Conservation (phyloP, 106 monocot species). For the Apostasia ramifera region DNA sequence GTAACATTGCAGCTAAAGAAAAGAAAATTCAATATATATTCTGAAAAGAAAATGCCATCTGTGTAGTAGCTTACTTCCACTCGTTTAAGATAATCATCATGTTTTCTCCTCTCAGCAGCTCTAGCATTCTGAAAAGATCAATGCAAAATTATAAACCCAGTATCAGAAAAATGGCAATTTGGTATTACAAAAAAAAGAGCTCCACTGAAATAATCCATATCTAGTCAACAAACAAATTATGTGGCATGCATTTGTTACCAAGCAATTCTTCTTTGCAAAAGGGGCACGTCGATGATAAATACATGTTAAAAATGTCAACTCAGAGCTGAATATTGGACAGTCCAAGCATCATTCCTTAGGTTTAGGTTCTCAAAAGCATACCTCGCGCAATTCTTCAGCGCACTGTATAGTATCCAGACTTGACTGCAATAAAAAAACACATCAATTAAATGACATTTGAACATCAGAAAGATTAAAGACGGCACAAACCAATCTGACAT, state of each 20-base stretch:
- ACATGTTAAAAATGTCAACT: no score
- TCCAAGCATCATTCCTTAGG: background rate
- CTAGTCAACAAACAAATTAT: background rate
- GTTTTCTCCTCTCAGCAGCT: constrained; percentile 49
- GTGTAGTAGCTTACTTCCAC: constrained; percentile 53
- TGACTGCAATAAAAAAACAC: constrained; percentile 33
- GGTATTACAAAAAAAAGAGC: background rate
- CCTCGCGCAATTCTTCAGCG: constrained; percentile 78
- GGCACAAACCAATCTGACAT: background rate
- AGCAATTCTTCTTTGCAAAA: no score
- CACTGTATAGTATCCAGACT: constrained; percentile 76
- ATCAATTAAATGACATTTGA: background rate
- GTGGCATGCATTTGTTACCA: background rate
- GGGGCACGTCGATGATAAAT: no score
- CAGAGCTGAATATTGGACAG: no score
- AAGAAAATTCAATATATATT: background rate
- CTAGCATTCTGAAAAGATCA: constrained; percentile 49
- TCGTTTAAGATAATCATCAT: constrained; percentile 60
- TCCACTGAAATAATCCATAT: background rate
- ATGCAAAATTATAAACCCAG: background rate
- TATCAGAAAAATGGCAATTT: background rate
- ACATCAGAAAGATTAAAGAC: background rate
- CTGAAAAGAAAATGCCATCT: background rate
- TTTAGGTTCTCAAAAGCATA: constrained; percentile 18
- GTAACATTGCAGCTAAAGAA: no score